Evolutionary conservation across 2,329 filamentous ascomycete species (phyloP), one percentile per base, ranked within the genome.

Genomic region (Magnaporthiopsis poae): DNA sequence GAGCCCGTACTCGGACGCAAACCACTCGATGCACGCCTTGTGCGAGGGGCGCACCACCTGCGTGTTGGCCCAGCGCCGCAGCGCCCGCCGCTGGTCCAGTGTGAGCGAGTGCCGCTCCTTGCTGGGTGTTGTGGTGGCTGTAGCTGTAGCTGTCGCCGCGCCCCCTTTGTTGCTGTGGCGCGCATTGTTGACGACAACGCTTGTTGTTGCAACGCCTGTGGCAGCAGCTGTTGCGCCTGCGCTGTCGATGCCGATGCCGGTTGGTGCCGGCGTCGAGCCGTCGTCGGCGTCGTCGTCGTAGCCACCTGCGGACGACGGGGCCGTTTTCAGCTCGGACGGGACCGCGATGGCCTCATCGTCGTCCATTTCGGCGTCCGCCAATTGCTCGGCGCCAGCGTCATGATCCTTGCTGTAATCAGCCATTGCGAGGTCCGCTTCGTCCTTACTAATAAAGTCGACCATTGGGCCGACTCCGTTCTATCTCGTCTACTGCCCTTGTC

Each of bases 1-100:
- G 73, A 86, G 83, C 73, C 82, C 81, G 72, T 85, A 87, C 73
- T 86, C 80, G 66, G 74, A 73, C 70, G 78, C 81, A 76, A 87
- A 87, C 85, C 85, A 87, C 72, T 87, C 84, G 72, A 87, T 87
- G 77, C 85, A 87, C 46, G 82, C 80, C 75, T 85, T 85, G 75
- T 87, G 85, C 33, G 82, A 84, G 8, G 85, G 85, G 2, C 85
- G 81, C 33, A 82, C 79, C 18, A 81, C 75, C 72, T 87, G 85
- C 60, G 78, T 78, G 70, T 84, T 84, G 31, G 84, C 85, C 85
- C 85, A 87, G 69, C 82, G 80, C 31, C 85, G 83, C 65, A 87
- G 78, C 33, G 84, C 83, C 69, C 85, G 84, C 46, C 85, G 84
- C 74, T 87, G 85, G 72, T 87, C 84, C 67, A 87, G 83, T 29